Conservation (phyloP, 108 stramenopile genomes). For the Cylindrotheca closterium region DNA sequence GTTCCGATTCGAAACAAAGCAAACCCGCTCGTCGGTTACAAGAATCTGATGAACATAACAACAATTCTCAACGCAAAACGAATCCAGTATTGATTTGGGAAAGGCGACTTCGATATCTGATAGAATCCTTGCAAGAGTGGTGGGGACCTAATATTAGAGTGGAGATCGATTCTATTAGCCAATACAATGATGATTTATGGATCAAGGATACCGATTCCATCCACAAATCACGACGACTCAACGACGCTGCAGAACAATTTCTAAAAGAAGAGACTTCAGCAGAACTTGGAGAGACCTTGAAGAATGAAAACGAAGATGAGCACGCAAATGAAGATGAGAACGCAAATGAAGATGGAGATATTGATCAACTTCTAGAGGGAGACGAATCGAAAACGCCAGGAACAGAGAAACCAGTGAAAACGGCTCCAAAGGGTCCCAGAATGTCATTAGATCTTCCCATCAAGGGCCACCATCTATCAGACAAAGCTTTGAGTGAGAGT, state of each 20-base stretch:
- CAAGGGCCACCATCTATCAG: constrained; percentile 51
- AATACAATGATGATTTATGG: too few relatives aligned
- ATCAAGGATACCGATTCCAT: too few relatives aligned
- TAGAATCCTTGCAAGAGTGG: constrained; percentile 1
- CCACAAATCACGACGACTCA: too few relatives aligned
- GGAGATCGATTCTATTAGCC: too few relatives aligned
- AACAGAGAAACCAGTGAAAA: neutral
- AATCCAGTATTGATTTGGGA: constrained; percentile 24
- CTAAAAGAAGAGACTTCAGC: neutral
- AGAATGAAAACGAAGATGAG: too few relatives aligned
- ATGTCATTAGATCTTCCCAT: constrained; percentile 56
- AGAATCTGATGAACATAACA: constrained; percentile 20
- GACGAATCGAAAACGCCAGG: neutral
- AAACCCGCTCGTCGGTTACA: constrained; percentile 20
- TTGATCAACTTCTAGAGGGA: neutral
- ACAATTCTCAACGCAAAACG: neutral
- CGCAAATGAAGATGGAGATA: too few relatives aligned
- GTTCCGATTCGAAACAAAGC: neutral
- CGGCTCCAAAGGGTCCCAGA: neutral
- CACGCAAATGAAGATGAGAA: too few relatives aligned
- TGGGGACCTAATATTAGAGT: too few relatives aligned
- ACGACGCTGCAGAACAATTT: neutral
- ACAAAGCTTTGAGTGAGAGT: constrained; percentile 57
- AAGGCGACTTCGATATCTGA: neutral
- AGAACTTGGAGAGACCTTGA: too few relatives aligned